phyloP scores from a whole-genome alignment of 805 yeast species.

The Kuraishia capsulata region DNA sequence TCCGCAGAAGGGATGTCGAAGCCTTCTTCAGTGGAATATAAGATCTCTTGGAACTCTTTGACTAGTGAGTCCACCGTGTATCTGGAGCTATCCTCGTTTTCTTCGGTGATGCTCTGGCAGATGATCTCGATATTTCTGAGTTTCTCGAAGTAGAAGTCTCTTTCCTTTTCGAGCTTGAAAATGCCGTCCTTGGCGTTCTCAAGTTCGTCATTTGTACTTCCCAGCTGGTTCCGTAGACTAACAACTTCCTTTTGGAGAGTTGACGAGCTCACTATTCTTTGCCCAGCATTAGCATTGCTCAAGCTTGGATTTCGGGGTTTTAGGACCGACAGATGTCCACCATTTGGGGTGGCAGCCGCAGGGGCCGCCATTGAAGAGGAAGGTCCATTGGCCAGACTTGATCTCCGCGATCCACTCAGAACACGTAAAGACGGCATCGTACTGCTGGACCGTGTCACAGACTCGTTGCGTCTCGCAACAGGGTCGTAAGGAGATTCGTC shows the following conservation, averaged over 20 bases:
- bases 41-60: constrained; percentile 60
- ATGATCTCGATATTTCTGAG: constrained; percentile 81
- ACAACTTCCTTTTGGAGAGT: constrained; percentile 33
- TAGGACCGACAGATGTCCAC: constrained; percentile 2
- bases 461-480: constrained; percentile 37
- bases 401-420: constrained; percentile 1
- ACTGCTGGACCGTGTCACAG: background rate
- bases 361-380: constrained; percentile 2
- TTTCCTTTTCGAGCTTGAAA: constrained; percentile 67
- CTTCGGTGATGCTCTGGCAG: constrained; percentile 45
- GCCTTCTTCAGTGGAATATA: constrained; percentile 80
- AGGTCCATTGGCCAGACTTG: background rate
- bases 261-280: background rate
- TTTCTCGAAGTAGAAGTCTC: constrained; percentile 86
- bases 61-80: constrained; percentile 30
- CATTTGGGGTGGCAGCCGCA: constrained; percentile 4
- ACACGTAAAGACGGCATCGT: background rate
- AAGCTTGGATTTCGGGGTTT: background rate
- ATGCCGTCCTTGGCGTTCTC: constrained; percentile 50
- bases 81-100: constrained; percentile 9
- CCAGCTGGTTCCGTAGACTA: constrained; percentile 32
- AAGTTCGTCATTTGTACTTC: constrained; percentile 36
- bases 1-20: constrained; percentile 47
- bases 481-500: constrained; percentile 71
- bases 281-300: background rate